phyloP scores from a whole-genome alignment of 139 green algal genomes.

The Chlamydomonas sp. region DNA sequence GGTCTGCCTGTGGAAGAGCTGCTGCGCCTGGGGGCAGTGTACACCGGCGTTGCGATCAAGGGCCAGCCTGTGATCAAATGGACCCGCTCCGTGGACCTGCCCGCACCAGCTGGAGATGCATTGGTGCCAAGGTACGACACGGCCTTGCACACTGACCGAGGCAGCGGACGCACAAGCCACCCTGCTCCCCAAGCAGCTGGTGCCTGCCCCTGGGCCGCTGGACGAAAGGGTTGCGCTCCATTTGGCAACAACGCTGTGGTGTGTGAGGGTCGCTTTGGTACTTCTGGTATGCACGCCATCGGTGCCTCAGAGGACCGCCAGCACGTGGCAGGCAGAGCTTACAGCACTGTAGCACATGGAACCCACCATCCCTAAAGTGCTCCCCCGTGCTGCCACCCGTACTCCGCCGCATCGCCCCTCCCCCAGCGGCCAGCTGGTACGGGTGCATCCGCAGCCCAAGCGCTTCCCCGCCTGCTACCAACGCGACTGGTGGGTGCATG shows the following conservation, averaged over 20 bases:
- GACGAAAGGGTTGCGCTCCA: neutral
- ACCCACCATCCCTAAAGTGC: too few relatives aligned
- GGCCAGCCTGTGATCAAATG: conserved; percentile 24
- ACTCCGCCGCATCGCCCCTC: too few relatives aligned
- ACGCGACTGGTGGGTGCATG: conserved; percentile 22
- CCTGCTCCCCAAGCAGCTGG: too few relatives aligned
- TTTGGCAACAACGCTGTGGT: neutral
- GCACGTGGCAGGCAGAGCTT: too few relatives aligned
- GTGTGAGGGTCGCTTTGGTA: neutral
- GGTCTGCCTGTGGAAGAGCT: neutral
- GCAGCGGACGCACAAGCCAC: too few relatives aligned
- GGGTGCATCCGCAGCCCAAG: conserved; percentile 43
- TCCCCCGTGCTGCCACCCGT: neutral
- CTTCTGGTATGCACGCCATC: neutral
- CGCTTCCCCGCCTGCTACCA: conserved; percentile 39
- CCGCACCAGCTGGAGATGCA: neutral
- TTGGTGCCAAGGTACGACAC: too few relatives aligned
- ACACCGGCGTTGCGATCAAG: neutral
- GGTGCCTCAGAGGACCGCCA: too few relatives aligned
- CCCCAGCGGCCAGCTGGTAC: neutral
- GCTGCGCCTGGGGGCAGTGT: conserved; percentile 22
- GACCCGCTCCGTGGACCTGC: conserved; percentile 13
- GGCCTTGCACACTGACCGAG: too few relatives aligned
- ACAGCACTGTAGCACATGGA: too few relatives aligned
- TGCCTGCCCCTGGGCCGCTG: neutral